phyloP scores from a whole-genome alignment of 495 filamentous ascomycete species.

The Neurospora sp. region DNA sequence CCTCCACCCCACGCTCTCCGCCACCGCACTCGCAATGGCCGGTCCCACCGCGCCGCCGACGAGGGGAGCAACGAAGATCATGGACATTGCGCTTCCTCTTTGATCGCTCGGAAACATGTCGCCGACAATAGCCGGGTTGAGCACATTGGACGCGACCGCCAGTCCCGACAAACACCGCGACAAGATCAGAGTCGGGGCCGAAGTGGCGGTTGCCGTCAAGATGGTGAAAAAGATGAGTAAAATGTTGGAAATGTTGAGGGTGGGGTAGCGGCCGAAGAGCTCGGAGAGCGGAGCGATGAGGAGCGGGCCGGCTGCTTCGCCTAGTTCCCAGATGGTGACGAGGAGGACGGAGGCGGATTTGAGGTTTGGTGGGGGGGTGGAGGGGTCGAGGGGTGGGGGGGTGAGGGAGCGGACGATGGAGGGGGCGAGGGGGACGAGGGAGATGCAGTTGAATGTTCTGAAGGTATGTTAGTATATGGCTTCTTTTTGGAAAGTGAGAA shows the following conservation, averaged over 20 bases:
- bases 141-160: slow-evolving; percentile 43
- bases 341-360: slow-evolving; percentile 41
- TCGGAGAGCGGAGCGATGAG: slow-evolving; percentile 51
- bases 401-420: slow-evolving; percentile 40
- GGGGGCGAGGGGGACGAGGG: slow-evolving; percentile 41
- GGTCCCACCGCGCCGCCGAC: slow-evolving; percentile 46
- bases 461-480: background rate
- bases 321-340: slow-evolving; percentile 50
- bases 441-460: slow-evolving; percentile 48
- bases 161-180: slow-evolving; percentile 41
- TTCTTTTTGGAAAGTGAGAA: no score
- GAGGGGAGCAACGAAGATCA: slow-evolving; percentile 39
- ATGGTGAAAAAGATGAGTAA: slow-evolving; percentile 39
- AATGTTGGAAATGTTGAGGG: slow-evolving; percentile 41
- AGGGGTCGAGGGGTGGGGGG: slow-evolving; percentile 10
- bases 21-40: slow-evolving; percentile 48
- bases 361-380: background rate
- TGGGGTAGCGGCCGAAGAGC: slow-evolving; percentile 43
- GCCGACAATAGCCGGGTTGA: slow-evolving; percentile 49
- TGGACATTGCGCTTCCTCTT: slow-evolving; percentile 41
- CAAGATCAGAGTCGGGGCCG: slow-evolving; percentile 32
- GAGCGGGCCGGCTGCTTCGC: slow-evolving; percentile 46
- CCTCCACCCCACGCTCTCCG: slow-evolving; percentile 53
- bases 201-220: slow-evolving; percentile 33
- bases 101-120: slow-evolving; percentile 44